phyloP scores from a whole-genome alignment of 306 rosid genomes.

The Castanopsis chinensis region DNA sequence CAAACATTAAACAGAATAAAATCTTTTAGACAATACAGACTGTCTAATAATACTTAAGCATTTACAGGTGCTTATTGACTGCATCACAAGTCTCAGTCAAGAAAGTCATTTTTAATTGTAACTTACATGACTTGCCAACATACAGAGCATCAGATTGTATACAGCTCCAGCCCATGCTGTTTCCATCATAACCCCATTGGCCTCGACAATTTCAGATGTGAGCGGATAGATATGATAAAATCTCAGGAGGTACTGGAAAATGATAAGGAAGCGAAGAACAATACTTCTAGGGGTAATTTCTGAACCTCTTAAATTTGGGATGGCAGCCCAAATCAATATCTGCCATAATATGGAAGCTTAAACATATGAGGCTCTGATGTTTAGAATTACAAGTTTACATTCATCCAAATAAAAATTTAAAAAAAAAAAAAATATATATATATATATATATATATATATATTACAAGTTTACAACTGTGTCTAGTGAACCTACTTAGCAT shows the following conservation, averaged over 20 bases:
- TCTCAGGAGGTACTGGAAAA: slow-evolving; percentile 61
- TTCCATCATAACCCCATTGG: slow-evolving; percentile 59
- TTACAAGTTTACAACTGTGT: not conserved
- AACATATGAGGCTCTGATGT: not conserved
- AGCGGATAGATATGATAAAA: slow-evolving; percentile 55
- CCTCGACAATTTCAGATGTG: slow-evolving; percentile 45
- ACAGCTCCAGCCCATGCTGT: slow-evolving; percentile 74
- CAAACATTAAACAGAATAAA: not conserved
- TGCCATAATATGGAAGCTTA: slow-evolving; percentile 24
- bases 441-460: no score
- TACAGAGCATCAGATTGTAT: slow-evolving; percentile 52
- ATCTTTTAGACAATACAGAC: not conserved
- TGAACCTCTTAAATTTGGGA: slow-evolving; percentile 47
- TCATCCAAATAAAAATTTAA: not conserved
- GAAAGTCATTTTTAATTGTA: not conserved
- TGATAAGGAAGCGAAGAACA: slow-evolving; percentile 35
- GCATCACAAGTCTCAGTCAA: slow-evolving; percentile 1
- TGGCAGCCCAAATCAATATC: slow-evolving; percentile 56
- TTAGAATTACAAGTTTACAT: not conserved
- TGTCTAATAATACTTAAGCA: not conserved
- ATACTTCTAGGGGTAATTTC: slow-evolving; percentile 47
- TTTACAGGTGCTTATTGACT: not conserved
- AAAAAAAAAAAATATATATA: no score
- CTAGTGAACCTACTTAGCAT: not conserved
- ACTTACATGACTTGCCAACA: slow-evolving; percentile 70